Evolutionary conservation across 2,329 filamentous ascomycete genomes (phyloP).

Genomic region (Claviceps cyperi): DNA sequence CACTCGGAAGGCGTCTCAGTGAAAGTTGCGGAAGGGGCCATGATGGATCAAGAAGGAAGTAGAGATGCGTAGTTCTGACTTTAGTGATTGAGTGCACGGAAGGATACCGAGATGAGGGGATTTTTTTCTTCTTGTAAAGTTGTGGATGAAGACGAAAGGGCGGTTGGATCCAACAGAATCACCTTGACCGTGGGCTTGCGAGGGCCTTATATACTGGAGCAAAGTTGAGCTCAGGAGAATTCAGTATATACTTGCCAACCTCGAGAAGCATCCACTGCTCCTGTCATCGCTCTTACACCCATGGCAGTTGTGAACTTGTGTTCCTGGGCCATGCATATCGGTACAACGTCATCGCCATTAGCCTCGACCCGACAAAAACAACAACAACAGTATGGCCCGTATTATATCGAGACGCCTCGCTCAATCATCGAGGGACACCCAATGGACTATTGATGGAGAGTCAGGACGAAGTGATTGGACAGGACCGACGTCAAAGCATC

Average conservation of each 20-base stretch:
- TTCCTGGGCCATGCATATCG: not conserved
- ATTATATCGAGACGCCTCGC: not conserved
- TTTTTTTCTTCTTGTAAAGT: not conserved
- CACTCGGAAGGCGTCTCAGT: constrained; percentile 20
- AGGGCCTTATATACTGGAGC: not conserved
- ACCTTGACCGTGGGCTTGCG: not conserved
- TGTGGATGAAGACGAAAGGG: constrained; percentile 2
- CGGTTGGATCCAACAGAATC: not conserved
- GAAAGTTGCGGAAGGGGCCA: constrained; percentile 23
- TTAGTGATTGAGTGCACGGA: not conserved
- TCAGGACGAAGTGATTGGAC: not conserved
- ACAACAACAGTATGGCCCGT: too few relatives aligned
- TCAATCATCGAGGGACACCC: not conserved
- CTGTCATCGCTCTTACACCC: not conserved
- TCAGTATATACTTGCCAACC: not conserved
- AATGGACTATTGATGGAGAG: not conserved
- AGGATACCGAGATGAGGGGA: not conserved
- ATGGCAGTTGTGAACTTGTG: not conserved
- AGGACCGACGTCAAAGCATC: not conserved
- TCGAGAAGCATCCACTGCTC: not conserved
- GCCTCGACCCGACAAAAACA: not conserved
- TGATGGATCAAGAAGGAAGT: constrained; percentile 9
- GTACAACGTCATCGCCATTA: not conserved
- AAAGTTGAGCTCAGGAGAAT: not conserved
- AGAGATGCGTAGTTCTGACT: not conserved